Conservation (phyloP, 2,329 filamentous ascomycete genomes). For the Cladosporium sp. region DNA sequence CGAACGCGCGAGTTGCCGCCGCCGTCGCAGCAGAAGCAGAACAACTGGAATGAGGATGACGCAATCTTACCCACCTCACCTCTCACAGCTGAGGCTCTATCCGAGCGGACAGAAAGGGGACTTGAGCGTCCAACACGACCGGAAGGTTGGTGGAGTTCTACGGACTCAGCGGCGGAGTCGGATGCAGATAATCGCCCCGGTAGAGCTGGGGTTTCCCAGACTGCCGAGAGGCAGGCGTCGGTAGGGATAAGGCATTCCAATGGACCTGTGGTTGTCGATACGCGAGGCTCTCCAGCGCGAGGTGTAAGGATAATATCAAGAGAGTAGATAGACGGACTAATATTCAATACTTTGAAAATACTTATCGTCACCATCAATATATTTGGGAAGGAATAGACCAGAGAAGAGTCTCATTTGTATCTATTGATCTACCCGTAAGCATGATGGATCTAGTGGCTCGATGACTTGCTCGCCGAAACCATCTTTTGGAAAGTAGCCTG, state of each 20-base stretch:
- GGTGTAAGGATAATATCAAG: background rate
- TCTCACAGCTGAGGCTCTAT: conserved; percentile 8
- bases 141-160: conserved; percentile 18
- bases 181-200: background rate
- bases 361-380: too few relatives aligned
- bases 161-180: conserved; percentile 7
- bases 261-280: conserved; percentile 1
- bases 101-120: conserved; percentile 6
- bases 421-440: too few relatives aligned
- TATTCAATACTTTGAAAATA: too few relatives aligned
- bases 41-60: background rate
- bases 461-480: conserved; percentile 15
- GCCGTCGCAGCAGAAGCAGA: too few relatives aligned
- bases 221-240: conserved; percentile 5
- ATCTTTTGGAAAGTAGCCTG: conserved; percentile 39
- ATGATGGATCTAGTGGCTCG: background rate
- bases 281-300: conserved; percentile 3
- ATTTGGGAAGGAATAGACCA: too few relatives aligned
- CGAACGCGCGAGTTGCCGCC: conserved; percentile 2
- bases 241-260: background rate
- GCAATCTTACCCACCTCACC: background rate
- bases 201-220: background rate
- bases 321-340: background rate
- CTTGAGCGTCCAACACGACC: conserved; percentile 9
- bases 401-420: too few relatives aligned